These are phyloP conservation scores for Arctostaphylos glauca DNA, from an alignment of 148 eudicot genomes.

Conservation along the genomic window DNA sequence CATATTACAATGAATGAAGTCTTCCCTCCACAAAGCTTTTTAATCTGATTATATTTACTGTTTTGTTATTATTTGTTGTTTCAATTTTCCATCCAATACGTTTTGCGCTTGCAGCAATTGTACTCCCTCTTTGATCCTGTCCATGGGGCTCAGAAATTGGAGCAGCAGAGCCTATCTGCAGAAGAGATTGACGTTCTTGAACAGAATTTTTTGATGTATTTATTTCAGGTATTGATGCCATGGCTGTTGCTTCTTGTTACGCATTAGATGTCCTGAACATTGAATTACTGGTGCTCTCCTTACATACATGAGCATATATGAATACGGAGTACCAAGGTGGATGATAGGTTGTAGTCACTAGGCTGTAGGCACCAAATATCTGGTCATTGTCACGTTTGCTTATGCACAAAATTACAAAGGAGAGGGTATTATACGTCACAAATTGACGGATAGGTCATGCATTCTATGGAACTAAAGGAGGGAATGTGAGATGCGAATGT, in stretches of 20 bases:
- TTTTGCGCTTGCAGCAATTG: constrained; percentile 32
- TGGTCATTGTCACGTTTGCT: background rate
- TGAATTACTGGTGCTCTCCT: background rate
- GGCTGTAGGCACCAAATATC: background rate
- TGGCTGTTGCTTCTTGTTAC: too few species aligned
- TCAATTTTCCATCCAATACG: background rate
- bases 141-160: constrained; percentile 75
- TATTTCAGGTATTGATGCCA: constrained; percentile 61
- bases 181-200: constrained; percentile 81
- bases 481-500: too few species aligned
- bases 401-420: background rate
- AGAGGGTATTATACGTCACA: background rate
- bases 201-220: constrained; percentile 71
- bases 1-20: background rate
- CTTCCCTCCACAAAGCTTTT: background rate
- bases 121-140: constrained; percentile 93
- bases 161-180: constrained; percentile 69
- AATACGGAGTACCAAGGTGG: background rate
- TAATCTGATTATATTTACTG: background rate
- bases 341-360: background rate
- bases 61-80: background rate
- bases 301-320: background rate
- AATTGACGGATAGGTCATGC: background rate
- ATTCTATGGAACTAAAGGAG: too few species aligned
- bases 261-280: background rate